Conservation (phyloP, 208 protist species). For the Trypanosoma boissoni region DNA sequence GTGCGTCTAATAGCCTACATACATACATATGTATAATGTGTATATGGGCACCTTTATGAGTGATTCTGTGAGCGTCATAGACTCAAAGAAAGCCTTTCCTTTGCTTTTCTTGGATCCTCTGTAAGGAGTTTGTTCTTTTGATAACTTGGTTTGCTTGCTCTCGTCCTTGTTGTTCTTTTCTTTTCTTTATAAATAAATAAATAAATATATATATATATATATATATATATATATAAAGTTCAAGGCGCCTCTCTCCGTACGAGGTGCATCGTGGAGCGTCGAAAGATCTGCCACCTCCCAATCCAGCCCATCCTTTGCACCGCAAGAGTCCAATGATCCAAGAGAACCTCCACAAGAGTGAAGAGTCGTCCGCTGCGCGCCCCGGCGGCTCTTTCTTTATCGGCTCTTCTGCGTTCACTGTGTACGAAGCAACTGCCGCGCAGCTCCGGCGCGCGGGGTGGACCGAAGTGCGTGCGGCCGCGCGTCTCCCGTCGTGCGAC, state of each 20-base stretch:
- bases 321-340: too few relatives aligned
- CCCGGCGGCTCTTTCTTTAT: conserved; percentile 36
- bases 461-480: conserved; percentile 30
- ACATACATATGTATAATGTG: conserved; percentile 3
- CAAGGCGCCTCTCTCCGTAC: not conserved
- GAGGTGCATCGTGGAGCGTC: too few relatives aligned
- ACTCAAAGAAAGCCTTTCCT: too few relatives aligned
- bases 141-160: too few relatives aligned
- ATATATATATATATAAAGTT: not conserved
- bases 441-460: conserved; percentile 61
- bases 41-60: too few relatives aligned
- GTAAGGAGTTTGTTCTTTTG: too few relatives aligned
- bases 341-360: too few relatives aligned
- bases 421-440: conserved; percentile 81
- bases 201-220: not conserved
- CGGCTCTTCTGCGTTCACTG: conserved; percentile 66
- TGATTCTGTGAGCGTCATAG: too few relatives aligned
- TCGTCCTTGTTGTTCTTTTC: too few relatives aligned
- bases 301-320: too few relatives aligned
- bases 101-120: too few relatives aligned
- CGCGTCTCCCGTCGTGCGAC: conserved; percentile 27
- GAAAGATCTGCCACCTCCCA: too few relatives aligned
- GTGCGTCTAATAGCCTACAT: not conserved
- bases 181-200: not conserved
- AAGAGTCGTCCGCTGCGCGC: not conserved